Evolutionary conservation across 2,329 filamentous ascomycete genomes (phyloP).

Genomic region (Xylariomycetidae sp.): DNA sequence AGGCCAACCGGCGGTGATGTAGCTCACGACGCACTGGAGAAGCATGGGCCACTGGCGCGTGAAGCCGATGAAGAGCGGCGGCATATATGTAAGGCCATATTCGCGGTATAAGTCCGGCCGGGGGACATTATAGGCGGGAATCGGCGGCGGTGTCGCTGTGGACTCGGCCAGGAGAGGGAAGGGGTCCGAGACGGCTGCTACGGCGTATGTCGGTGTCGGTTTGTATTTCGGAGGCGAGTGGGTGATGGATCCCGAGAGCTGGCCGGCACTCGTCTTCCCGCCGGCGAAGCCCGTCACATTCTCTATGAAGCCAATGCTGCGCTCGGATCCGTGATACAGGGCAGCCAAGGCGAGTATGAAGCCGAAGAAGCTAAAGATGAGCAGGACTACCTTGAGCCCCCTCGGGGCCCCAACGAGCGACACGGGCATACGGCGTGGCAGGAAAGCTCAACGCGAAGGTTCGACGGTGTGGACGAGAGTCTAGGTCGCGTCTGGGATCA

Average conservation of each 20-base stretch:
- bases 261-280: conserved; percentile 6
- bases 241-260: conserved; percentile 15
- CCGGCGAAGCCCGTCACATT: conserved; percentile 15
- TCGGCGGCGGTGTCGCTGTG: conserved; percentile 22
- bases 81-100: conserved; percentile 23
- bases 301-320: conserved; percentile 13
- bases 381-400: conserved; percentile 11
- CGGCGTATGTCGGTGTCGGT: conserved; percentile 16
- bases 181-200: conserved; percentile 17
- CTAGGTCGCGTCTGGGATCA: no score
- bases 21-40: conserved; percentile 39
- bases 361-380: conserved; percentile 12
- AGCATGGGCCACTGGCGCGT: conserved; percentile 42
- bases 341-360: conserved; percentile 13
- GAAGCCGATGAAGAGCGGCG: conserved; percentile 43
- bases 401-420: conserved; percentile 8
- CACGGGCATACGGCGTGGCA: neutral
- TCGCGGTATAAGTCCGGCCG: conserved; percentile 27
- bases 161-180: conserved; percentile 19
- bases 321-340: conserved; percentile 12
- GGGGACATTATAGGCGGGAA: conserved; percentile 30
- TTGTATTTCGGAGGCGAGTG: conserved; percentile 23
- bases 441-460: no score
- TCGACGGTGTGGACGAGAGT: no score
- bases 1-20: conserved; percentile 43